phyloP scores from a whole-genome alignment of 345 rosid genomes.

The Eucalyptus melliodora region DNA sequence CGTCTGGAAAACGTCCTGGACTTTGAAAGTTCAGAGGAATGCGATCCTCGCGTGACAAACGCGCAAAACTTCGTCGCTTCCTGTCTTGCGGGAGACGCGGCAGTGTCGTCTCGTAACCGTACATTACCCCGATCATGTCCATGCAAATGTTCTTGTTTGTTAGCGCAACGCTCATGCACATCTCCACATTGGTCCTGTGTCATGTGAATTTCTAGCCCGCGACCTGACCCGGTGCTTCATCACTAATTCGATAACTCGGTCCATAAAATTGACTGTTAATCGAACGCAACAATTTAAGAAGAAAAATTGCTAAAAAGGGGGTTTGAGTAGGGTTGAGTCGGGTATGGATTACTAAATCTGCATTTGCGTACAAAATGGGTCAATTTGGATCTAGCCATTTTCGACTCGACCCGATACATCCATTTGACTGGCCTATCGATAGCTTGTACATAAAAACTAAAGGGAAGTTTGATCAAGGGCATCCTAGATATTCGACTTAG shows the following conservation, averaged over 20 bases:
- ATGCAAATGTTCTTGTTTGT: not conserved
- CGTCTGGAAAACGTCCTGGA: no score
- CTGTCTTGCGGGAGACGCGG: not conserved
- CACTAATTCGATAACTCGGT: not conserved
- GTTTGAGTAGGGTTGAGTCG: not conserved
- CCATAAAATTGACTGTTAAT: not conserved
- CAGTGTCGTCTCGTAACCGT: no score
- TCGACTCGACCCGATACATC: accelerated
- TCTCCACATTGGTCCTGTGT: not conserved
- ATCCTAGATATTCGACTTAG: not conserved
- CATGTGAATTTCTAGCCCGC: not conserved
- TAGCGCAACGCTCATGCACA: not conserved
- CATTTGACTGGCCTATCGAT: not conserved
- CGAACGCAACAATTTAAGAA: not conserved
- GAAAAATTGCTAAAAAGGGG: not conserved
- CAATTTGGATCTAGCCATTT: not conserved
- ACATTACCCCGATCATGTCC: not conserved
- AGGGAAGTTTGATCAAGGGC: not conserved
- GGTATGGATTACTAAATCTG: not conserved
- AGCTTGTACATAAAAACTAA: not conserved
- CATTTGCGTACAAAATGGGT: no score
- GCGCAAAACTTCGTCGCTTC: not conserved
- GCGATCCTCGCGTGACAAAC: not conserved
- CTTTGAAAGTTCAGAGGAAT: not conserved
- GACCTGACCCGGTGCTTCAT: not conserved